Conservation (phyloP, 2,329 filamentous ascomycete genomes). For the Talaromyces sp. region DNA sequence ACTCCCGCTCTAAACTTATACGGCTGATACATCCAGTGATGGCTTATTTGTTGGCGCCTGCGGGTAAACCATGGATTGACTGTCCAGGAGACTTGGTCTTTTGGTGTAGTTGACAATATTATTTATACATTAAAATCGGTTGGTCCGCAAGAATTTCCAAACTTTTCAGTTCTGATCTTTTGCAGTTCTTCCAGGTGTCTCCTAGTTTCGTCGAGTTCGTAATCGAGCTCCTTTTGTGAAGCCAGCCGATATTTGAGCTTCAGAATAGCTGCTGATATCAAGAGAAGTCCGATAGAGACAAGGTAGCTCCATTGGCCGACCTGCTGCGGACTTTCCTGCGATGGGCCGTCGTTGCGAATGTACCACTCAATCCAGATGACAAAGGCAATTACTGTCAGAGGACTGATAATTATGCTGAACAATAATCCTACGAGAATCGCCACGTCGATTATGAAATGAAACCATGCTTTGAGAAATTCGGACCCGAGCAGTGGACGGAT, state of each 20-base stretch:
- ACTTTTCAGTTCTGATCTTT: neutral
- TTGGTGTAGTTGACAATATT: no score
- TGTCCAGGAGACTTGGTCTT: no score
- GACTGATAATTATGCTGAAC: slow-evolving; percentile 27
- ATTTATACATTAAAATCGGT: neutral
- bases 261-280: slow-evolving; percentile 24
- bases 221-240: slow-evolving; percentile 23
- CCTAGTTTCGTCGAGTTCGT: slow-evolving; percentile 11
- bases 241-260: slow-evolving; percentile 25
- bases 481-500: neutral
- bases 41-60: no score
- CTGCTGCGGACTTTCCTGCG: slow-evolving; percentile 24
- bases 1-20: neutral
- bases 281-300: slow-evolving; percentile 23
- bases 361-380: slow-evolving; percentile 30
- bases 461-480: neutral
- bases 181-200: neutral
- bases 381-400: slow-evolving; percentile 26
- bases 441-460: neutral
- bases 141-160: neutral
- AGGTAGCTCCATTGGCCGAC: slow-evolving; percentile 29
- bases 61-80: neutral
- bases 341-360: slow-evolving; percentile 25
- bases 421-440: slow-evolving; percentile 1
- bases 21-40: neutral